A percentile compares a stretch with the other conserved stretches of the same genome.
Conservation (phyloP, 2,329 filamentous ascomycete species). For the Penicillium glabrum region DNA sequence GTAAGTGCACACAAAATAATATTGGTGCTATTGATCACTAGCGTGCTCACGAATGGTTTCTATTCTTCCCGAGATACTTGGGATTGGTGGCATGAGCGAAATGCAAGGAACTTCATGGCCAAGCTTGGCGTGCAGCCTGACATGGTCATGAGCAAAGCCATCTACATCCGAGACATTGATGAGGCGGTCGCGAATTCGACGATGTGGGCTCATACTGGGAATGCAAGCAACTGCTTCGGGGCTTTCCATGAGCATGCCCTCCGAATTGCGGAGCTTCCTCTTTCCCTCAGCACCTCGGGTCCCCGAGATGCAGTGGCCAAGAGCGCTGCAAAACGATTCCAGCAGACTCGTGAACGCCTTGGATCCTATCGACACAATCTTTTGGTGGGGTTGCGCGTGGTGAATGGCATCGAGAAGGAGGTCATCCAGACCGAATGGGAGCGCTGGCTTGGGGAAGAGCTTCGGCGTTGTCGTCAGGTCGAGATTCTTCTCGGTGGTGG, state of each 20-base stretch:
- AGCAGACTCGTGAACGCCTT: constrained; percentile 77
- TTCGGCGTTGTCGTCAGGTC: constrained; percentile 68
- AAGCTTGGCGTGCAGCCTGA: constrained; percentile 78
- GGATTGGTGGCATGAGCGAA: constrained; percentile 83
- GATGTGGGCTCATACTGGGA: constrained; percentile 26
- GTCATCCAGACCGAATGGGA: constrained; percentile 88
- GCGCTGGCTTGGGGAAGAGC: constrained; percentile 83
- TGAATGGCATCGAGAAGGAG: constrained; percentile 86
- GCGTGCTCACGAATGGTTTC: constrained; percentile 70
- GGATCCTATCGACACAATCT: constrained; percentile 86
- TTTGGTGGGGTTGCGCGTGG: constrained; percentile 82
- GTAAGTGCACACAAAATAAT: constrained; percentile 73
- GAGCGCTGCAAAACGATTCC: constrained; percentile 58
- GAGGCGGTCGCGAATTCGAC: constrained; percentile 53
- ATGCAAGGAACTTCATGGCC: constrained; percentile 76
- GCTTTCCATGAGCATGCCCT: constrained; percentile 46
- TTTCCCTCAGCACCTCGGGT: constrained; percentile 29
- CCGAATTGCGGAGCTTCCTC: constrained; percentile 30
- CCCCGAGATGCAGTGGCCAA: constrained; percentile 32
- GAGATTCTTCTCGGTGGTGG: constrained; percentile 46
- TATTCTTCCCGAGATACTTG: constrained; percentile 72
- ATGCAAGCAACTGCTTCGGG: constrained; percentile 41
- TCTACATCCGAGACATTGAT: constrained; percentile 81
- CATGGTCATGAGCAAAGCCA: constrained; percentile 75
- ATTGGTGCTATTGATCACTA: constrained; percentile 66